Base-by-base conservation (phyloP, 1,139 yeast genomes). In the Debaryomyces singareniensis region DNA sequence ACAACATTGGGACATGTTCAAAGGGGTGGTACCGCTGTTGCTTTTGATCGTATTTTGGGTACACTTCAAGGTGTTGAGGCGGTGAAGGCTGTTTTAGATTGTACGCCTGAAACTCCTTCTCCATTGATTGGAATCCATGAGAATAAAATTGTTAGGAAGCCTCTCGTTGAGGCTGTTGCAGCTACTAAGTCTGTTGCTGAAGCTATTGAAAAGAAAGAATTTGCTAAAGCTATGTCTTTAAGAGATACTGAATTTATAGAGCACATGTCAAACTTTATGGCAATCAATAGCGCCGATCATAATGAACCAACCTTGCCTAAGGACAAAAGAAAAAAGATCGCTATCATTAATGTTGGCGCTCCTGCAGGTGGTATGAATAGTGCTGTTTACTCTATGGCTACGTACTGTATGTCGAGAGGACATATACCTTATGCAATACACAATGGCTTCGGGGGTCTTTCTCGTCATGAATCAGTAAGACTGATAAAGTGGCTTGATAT, bases 51-150 rank as follows among this genome's bases (percentile, higher is more conserved):
- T 50, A 59, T 75, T 48, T 57, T 82, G 48, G 91, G 89, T 18
- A 81, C 93, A 12, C 48, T 81, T 37, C 93, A 82, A 59, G 93
- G 91, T 55, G 89, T 81, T 32, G 91, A 81, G 41, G 91, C 93
- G 2, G 87, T 82, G 14, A 75, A 75, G 42, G 89, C 89, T 0
- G 81, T 82, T 10, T 62, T 81, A 47, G 83, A 78, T 34, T 58
- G 72, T 40, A 74, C 80, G 2, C 87, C 86, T 20, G 73, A 70
- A 2, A 77, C 82, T 10, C 85, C 85, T 28, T 78, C 86, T 9
- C 91, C 89, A 34, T 69, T 82, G 66, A 81, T 82, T 52, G 86
- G 83, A 37, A 69, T 81, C 39, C 65, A 69, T 34, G 89, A 80
- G 48, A 82, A 81, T 53, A 76, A 79, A 46, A 74, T 82, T 41